Evolutionary conservation across 108 stramenopile genomes (phyloP), one percentile per base, ranked within the genome.

Genomic region (Ochromonas danica): DNA sequence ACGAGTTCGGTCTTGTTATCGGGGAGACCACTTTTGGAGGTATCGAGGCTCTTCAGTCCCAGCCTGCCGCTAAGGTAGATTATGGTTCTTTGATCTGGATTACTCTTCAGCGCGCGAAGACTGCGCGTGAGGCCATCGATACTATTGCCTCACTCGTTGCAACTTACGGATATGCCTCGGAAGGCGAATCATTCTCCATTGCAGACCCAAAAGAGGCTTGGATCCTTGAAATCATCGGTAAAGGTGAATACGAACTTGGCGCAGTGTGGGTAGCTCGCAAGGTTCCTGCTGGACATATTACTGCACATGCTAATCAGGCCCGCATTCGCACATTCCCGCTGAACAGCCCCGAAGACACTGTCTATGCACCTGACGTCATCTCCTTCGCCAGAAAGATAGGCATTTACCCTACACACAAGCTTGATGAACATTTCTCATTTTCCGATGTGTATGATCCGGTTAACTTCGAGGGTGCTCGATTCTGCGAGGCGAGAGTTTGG

Each of bases 11-110:
- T 2, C 35, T 92, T 14, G 84, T 83, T 51, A 92, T 92, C 83
- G 90, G 88, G 10, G 91, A 92, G 85, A 88, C 91, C 10, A 92
- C 91, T 27, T 90, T 88, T 85, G 91, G 91, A 39, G 91, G 91
- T 0, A 60, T 90, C n/a, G 83, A 78, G 2, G 22, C 71, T 1
- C 77, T 92, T 30, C 35, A 28, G 28, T 70, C 71, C 1, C 88
- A 87, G 65, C 79, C 71, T 22, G 88, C 79, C 31, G 83, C 87
- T 28, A 88, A 85, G 0, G 43, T 92, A 1, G 91, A 92, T 81
- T 92, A 92, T 71, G 91, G 91, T 31, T 87, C 87, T n/a, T 71
- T 92, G 61, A 92, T 92, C 71, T 92, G 88, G 62, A 61, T 92
- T 39, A 89, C 91, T 1, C 74, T 92, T 25, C 91, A 92, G 84